Conservation (phyloP, 1,284 basidiomycete genomes). For the Paramarasmius palmivorus region DNA sequence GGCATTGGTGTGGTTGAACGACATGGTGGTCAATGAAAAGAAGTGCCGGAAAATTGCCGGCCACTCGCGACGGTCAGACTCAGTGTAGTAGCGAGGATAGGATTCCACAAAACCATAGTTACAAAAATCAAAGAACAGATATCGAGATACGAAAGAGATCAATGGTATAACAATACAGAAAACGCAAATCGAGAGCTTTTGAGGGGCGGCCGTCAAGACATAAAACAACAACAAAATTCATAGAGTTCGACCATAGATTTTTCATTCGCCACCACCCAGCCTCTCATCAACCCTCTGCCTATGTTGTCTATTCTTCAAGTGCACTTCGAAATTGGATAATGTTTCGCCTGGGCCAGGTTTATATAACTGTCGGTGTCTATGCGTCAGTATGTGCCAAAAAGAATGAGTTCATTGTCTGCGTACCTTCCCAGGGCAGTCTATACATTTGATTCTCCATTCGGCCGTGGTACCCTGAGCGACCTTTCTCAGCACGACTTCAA, state of each 20-base stretch:
- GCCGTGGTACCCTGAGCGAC: constrained; percentile 48
- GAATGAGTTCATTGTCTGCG: constrained; percentile 18
- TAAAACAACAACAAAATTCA: not conserved
- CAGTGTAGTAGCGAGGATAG: too few species aligned
- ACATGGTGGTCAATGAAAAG: too few species aligned
- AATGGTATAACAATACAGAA: too few species aligned
- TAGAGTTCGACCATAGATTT: not conserved
- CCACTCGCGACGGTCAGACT: too few species aligned
- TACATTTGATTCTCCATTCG: constrained; percentile 93
- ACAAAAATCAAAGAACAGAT: too few species aligned
- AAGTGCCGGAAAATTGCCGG: too few species aligned
- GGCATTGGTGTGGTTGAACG: too few species aligned
- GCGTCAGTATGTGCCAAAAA: constrained; percentile 20
- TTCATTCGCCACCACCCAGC: not conserved
- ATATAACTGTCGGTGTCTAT: constrained; percentile 64
- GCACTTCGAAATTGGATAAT: constrained; percentile 90
- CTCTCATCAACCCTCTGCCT: constrained; percentile 46
- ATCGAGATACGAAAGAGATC: too few species aligned
- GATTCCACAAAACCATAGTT: too few species aligned
- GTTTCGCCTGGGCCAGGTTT: constrained; percentile 91
- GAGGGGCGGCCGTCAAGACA: not conserved
- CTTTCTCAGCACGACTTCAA: constrained; percentile 74
- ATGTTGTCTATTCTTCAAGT: constrained; percentile 62
- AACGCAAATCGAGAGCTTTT: not conserved
- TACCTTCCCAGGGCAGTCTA: constrained; percentile 94